A percentile compares a stretch with the other conserved stretches of the same genome.
These are phyloP conservation scores for Cryptococcus sp. DNA, from an alignment of 1,284 basidiomycete genomes.

Conservation along the genomic window DNA sequence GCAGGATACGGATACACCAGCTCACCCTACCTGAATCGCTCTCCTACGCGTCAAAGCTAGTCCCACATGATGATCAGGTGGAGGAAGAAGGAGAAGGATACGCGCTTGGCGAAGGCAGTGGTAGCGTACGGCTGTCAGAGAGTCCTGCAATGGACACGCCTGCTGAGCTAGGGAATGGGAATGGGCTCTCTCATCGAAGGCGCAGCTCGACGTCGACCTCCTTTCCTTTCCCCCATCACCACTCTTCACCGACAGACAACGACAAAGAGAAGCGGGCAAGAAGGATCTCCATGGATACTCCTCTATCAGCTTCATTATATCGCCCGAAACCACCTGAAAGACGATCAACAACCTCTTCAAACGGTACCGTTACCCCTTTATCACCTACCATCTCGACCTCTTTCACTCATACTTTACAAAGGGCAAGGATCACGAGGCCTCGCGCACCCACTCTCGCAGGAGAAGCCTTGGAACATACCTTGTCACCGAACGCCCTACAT, in stretches of 20 bases:
- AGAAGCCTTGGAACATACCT: slow-evolving; percentile 32
- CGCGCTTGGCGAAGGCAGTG: slow-evolving; percentile 13
- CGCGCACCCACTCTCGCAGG: slow-evolving; percentile 47
- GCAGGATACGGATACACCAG: slow-evolving; percentile 46
- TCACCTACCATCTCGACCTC: slow-evolving; percentile 12
- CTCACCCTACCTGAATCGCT: slow-evolving; percentile 37
- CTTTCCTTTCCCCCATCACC: neutral
- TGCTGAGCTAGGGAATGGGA: no score
- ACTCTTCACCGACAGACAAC: neutral
- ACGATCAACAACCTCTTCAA: slow-evolving; percentile 20
- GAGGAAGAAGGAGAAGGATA: slow-evolving; percentile 1
- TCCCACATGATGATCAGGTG: neutral
- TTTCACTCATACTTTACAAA: slow-evolving; percentile 2
- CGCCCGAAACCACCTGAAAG: neutral
- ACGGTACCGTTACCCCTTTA: slow-evolving; percentile 14
- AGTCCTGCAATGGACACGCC: no score
- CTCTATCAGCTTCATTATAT: neutral
- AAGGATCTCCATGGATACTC: neutral
- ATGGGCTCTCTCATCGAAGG: neutral
- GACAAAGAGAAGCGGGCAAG: neutral
- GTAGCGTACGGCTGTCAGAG: neutral
- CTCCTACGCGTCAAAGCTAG: slow-evolving; percentile 23
- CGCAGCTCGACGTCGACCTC: neutral
- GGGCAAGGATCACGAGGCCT: slow-evolving; percentile 17
- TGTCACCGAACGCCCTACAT: neutral